Conservation (phyloP, 2,329 filamentous ascomycete genomes). For the Tolypocladium album region DNA sequence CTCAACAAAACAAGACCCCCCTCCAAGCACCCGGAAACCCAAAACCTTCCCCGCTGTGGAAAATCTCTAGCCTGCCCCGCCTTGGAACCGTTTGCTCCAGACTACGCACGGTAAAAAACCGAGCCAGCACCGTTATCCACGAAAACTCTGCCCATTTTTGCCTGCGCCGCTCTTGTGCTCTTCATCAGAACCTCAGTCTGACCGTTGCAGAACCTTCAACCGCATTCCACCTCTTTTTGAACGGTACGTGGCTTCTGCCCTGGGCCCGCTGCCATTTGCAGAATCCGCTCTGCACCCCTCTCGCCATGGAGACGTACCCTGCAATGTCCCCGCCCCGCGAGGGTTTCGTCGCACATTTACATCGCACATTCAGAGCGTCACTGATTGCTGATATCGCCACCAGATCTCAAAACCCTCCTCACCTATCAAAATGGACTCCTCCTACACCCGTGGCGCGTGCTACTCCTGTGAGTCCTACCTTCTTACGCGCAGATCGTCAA, state of each 20-base stretch:
- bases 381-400: not conserved
- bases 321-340: not conserved
- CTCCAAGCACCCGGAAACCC: not conserved
- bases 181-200: conserved; percentile 6
- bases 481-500: not conserved
- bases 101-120: conserved; percentile 2
- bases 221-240: conserved; percentile 9
- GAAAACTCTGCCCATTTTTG: conserved; percentile 15
- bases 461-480: conserved; percentile 36
- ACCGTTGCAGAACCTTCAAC: conserved; percentile 4
- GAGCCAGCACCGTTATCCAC: conserved; percentile 9
- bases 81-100: not conserved
- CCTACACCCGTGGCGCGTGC: conserved; percentile 34
- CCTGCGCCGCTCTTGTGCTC: conserved; percentile 3
- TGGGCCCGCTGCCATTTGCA: not conserved
- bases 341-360: conserved; percentile 1
- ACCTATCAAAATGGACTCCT: conserved; percentile 25
- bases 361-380: not conserved
- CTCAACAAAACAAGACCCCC: not conserved
- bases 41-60: not conserved
- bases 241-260: not conserved
- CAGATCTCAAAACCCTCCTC: not conserved
- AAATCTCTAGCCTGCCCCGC: conserved; percentile 2
- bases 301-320: not conserved
- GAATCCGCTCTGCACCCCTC: not conserved